Conservation (phyloP, 1,284 basidiomycete genomes). For the Ustilago esculenta region DNA sequence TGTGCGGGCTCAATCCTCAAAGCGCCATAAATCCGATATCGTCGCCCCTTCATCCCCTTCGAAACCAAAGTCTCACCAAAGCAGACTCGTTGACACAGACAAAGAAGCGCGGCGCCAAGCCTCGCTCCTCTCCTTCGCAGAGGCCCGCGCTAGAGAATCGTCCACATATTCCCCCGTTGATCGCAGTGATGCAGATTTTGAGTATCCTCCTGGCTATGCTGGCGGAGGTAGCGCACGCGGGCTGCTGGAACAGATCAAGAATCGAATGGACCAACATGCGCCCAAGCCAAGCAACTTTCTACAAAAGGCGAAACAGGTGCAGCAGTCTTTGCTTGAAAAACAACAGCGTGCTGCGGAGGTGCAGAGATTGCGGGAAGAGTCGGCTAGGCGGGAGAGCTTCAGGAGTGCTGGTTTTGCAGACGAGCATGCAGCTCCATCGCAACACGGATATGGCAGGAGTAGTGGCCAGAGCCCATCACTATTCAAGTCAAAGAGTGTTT, state of each 20-base stretch:
- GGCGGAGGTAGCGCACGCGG: constrained; percentile 14
- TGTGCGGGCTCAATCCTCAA: background rate
- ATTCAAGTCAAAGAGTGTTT: background rate
- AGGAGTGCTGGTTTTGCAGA: constrained; percentile 28
- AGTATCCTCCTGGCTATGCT: constrained; percentile 23
- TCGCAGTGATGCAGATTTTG: background rate
- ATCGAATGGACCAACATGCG: constrained; percentile 21
- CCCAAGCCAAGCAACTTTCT: constrained; percentile 27
- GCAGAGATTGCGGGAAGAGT: constrained; percentile 15
- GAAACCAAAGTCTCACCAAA: constrained; percentile 7
- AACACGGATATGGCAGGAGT: background rate
- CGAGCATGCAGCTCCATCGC: background rate
- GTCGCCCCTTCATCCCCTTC: constrained; percentile 28
- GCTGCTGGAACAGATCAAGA: constrained; percentile 33
- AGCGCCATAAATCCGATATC: constrained; percentile 14
- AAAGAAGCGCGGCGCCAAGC: constrained; percentile 21
- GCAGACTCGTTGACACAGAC: constrained; percentile 5
- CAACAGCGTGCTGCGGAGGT: constrained; percentile 17
- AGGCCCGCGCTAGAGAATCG: constrained; percentile 21
- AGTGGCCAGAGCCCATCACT: too few species aligned
- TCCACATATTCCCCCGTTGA: background rate
- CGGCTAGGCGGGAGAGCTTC: constrained; percentile 14
- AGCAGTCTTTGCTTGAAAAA: constrained; percentile 39
- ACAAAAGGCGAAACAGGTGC: constrained; percentile 36
- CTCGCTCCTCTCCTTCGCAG: constrained; percentile 25